A percentile compares a stretch with the other conserved stretches of the same genome.
These are phyloP conservation scores for Rubia balearica DNA, from an alignment of 305 asterid species.

Conservation along the genomic window DNA sequence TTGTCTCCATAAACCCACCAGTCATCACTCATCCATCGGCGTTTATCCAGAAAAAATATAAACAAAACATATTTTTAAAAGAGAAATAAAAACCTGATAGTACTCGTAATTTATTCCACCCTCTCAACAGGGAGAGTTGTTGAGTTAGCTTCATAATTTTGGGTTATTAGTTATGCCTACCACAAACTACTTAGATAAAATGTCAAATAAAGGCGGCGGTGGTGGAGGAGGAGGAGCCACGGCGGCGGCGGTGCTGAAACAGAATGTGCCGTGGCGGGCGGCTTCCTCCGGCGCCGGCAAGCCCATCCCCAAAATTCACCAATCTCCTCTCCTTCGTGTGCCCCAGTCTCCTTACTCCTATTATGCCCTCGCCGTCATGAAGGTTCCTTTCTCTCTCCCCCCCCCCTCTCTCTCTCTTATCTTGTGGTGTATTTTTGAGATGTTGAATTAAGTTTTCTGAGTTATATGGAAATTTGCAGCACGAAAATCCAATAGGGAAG, in stretches of 20 bases:
- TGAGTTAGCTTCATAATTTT: not conserved
- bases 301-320: conserved; percentile 84
- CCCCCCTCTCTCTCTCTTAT: not conserved
- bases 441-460: not conserved
- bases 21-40: not conserved
- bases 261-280: conserved; percentile 89
- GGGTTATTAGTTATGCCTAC: not conserved
- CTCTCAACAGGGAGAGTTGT: not conserved
- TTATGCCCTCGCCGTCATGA: conserved; percentile 70
- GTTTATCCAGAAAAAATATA: not conserved
- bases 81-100: not conserved
- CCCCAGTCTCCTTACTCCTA: conserved; percentile 52
- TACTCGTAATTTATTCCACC: not conserved
- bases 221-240: not conserved
- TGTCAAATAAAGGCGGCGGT: conserved; percentile 33
- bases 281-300: conserved; percentile 33
- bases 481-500: conserved; percentile 71
- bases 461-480: conserved; percentile 34
- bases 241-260: conserved; percentile 38
- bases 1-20: not conserved
- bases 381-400: conserved; percentile 32
- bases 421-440: not conserved
- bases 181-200: not conserved
- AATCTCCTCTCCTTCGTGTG: conserved; percentile 71
- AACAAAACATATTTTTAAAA: not conserved